phyloP scores from a whole-genome alignment of 768 basidiomycete genomes.

The Glaciozyma martinii region DNA sequence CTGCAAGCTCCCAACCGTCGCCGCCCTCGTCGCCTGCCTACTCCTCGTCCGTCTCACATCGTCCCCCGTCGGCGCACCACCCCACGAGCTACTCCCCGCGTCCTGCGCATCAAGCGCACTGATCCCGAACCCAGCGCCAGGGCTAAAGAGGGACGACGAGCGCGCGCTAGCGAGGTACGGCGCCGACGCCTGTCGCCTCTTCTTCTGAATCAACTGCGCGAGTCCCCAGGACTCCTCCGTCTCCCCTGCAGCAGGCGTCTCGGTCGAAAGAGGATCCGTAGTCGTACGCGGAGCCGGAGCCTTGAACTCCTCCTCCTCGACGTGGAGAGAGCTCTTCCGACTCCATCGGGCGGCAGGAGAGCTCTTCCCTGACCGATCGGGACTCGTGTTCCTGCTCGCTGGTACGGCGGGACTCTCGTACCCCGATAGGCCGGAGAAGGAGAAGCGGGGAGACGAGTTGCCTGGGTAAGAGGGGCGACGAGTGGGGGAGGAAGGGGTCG shows the following conservation, averaged over 20 bases:
- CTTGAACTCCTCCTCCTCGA: background rate
- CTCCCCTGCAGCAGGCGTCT: too few relatives aligned
- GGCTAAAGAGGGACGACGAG: constrained; percentile 1
- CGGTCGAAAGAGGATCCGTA: background rate
- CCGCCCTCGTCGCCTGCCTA: background rate
- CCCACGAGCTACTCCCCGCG: background rate
- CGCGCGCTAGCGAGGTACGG: constrained; percentile 26
- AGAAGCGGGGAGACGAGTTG: background rate
- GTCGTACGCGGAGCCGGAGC: background rate
- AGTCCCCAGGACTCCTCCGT: constrained; percentile 9
- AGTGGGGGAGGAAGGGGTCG: constrained; percentile 1
- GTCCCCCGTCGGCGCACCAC: background rate
- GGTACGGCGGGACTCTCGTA: too few relatives aligned
- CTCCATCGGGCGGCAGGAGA: too few relatives aligned
- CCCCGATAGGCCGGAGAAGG: background rate
- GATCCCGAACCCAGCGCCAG: constrained; percentile 6
- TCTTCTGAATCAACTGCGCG: constrained; percentile 29
- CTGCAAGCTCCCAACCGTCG: background rate
- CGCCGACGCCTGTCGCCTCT: constrained; percentile 28
- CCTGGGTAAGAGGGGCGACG: background rate
- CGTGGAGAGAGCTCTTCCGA: too few relatives aligned
- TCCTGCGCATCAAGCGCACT: background rate
- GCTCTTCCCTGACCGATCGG: too few relatives aligned
- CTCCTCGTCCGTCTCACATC: constrained; percentile 6
- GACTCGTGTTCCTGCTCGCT: too few relatives aligned